Evolutionary conservation across 257 asterid species (phyloP).

Genomic region (Cynanchum wilfordii): DNA sequence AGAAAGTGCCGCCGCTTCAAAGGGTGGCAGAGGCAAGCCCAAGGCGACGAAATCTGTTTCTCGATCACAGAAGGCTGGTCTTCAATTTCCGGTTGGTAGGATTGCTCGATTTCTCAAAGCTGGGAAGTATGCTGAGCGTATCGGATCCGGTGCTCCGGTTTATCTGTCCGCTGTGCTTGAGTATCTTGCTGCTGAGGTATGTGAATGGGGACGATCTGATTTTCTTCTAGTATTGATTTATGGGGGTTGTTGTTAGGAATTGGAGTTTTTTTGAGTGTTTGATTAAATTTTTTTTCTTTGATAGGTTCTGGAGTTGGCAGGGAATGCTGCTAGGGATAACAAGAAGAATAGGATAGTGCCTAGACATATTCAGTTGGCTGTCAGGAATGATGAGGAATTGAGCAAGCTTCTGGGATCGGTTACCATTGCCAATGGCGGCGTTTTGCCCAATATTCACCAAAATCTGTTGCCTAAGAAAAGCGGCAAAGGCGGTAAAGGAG

Average conservation of each 20-base stretch:
- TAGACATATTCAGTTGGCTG: slow-evolving; percentile 27
- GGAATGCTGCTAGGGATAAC: slow-evolving; percentile 29
- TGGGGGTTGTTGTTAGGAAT: neutral
- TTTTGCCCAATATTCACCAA: slow-evolving; percentile 21
- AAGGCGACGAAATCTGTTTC: slow-evolving; percentile 17
- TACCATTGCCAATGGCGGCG: slow-evolving; percentile 27
- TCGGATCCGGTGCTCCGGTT: slow-evolving; percentile 24
- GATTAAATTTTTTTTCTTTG: neutral
- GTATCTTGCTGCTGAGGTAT: slow-evolving; percentile 25
- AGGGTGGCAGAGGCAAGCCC: slow-evolving; percentile 17
- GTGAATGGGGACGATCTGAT: too few relatives aligned
- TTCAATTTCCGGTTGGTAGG: slow-evolving; percentile 16
- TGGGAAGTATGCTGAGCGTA: slow-evolving; percentile 23
- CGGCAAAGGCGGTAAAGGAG: slow-evolving; percentile 21
- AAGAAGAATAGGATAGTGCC: slow-evolving; percentile 24
- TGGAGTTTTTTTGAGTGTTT: neutral
- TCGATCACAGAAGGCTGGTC: slow-evolving; percentile 16
- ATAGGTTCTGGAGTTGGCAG: slow-evolving; percentile 25
- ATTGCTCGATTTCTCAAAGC: slow-evolving; percentile 16
- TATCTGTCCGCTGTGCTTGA: slow-evolving; percentile 25
- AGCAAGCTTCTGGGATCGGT: slow-evolving; percentile 24
- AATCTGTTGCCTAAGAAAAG: slow-evolving; percentile 21
- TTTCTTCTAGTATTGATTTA: neutral
- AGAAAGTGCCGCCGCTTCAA: neutral
- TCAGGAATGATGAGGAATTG: slow-evolving; percentile 24